These are phyloP conservation scores for Scorias spongiosa DNA, from an alignment of 2,329 filamentous ascomycete genomes.

Conservation along the genomic window DNA sequence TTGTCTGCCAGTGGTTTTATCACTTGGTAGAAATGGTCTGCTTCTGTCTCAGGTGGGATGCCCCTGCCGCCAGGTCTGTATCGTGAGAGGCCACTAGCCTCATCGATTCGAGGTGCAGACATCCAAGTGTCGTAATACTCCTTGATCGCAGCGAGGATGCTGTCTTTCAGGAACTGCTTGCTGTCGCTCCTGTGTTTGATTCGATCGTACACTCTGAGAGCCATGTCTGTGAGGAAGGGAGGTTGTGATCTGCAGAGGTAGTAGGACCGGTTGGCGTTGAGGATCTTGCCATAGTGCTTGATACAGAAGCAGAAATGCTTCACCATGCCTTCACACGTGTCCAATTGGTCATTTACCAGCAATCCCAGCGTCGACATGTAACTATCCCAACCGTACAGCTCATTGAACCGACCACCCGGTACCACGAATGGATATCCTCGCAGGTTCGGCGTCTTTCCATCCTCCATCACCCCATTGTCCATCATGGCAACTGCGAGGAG, in stretches of 20 bases:
- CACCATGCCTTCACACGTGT: constrained; percentile 89
- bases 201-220: constrained; percentile 78
- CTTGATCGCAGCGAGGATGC: constrained; percentile 86
- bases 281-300: constrained; percentile 93
- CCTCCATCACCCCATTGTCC: constrained; percentile 44
- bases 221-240: constrained; percentile 95
- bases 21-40: constrained; percentile 71
- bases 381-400: constrained; percentile 96
- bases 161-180: constrained; percentile 62
- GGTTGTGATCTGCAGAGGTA: constrained; percentile 90
- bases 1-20: constrained; percentile 72
- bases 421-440: constrained; percentile 89
- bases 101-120: constrained; percentile 54
- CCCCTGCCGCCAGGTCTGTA: constrained; percentile 74
- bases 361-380: constrained; percentile 95
- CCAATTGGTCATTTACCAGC: constrained; percentile 66
- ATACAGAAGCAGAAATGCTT: constrained; percentile 97
- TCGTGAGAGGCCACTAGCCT: constrained; percentile 61
- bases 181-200: constrained; percentile 76
- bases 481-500: constrained; percentile 82
- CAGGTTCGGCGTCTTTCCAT: constrained; percentile 52
- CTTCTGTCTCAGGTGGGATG: constrained; percentile 83
- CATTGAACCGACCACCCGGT: constrained; percentile 92
- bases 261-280: constrained; percentile 93
- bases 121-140: constrained; percentile 90